Conservation (phyloP, 257 asterid genomes). For the Echium plantagineum region DNA sequence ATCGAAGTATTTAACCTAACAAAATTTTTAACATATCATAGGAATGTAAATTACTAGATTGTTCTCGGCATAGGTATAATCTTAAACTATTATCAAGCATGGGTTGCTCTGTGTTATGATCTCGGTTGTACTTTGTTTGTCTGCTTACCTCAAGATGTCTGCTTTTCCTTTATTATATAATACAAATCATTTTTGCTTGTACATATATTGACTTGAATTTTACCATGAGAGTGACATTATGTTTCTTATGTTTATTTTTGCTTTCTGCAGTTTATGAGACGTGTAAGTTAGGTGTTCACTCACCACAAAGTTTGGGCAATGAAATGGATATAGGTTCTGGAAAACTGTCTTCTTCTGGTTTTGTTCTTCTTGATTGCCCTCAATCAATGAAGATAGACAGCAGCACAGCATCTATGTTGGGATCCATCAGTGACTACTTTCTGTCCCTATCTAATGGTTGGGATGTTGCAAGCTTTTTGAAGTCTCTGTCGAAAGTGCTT, state of each 20-base stretch:
- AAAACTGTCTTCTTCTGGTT: constrained; percentile 65
- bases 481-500: constrained; percentile 86
- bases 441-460: constrained; percentile 96
- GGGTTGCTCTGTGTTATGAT: too few relatives aligned
- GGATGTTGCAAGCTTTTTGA: constrained; percentile 89
- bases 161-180: neutral
- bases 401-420: constrained; percentile 85
- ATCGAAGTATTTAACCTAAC: too few relatives aligned
- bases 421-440: constrained; percentile 95
- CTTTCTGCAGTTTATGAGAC: constrained; percentile 67
- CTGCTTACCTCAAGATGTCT: neutral
- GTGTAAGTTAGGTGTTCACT: constrained; percentile 92
- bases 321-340: constrained; percentile 90
- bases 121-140: neutral
- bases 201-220: neutral
- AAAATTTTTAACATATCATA: neutral
- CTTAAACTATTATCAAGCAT: neutral
- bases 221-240: neutral
- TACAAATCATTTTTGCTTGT: neutral
- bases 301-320: constrained; percentile 71
- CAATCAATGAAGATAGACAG: constrained; percentile 98
- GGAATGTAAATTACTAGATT: neutral
- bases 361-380: constrained; percentile 89
- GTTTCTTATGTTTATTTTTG: constrained; percentile 1
- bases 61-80: neutral